These are phyloP conservation scores for Arachnomyces sp. DNA, from an alignment of 2,329 filamentous ascomycete species.

Conservation along the genomic window DNA sequence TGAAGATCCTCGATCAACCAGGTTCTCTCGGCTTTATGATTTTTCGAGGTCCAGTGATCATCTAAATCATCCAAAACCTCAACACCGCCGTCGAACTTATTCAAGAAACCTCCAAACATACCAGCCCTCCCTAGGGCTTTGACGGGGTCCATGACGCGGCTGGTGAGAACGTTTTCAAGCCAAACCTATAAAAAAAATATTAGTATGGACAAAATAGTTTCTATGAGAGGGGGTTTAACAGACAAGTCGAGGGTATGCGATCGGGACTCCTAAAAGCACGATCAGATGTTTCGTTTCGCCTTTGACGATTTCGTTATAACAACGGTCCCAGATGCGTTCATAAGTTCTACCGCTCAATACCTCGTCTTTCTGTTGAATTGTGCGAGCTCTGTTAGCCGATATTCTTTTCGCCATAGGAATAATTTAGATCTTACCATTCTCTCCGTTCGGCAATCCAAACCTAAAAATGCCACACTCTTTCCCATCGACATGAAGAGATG, in stretches of 20 bases:
- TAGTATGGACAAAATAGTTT: too few species aligned
- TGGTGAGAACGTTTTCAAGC: slow-evolving; percentile 66
- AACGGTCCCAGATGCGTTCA: slow-evolving; percentile 77
- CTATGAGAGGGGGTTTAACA: slow-evolving; percentile 33
- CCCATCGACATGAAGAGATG: slow-evolving; percentile 82
- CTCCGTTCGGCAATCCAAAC: slow-evolving; percentile 86
- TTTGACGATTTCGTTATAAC: slow-evolving; percentile 71
- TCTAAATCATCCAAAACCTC: slow-evolving; percentile 89
- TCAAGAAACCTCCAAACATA: slow-evolving; percentile 69
- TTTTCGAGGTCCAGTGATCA: slow-evolving; percentile 95
- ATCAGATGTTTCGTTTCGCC: slow-evolving; percentile 85
- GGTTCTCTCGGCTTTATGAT: slow-evolving; percentile 83
- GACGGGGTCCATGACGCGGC: slow-evolving; percentile 75
- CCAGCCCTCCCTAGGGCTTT: slow-evolving; percentile 81
- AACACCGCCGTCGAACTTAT: slow-evolving; percentile 83
- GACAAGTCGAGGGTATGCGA: slow-evolving; percentile 71
- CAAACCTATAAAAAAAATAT: slow-evolving; percentile 49
- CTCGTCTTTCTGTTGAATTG: slow-evolving; percentile 49
- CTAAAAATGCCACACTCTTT: slow-evolving; percentile 69
- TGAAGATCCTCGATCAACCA: slow-evolving; percentile 86
- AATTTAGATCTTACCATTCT: slow-evolving; percentile 48
- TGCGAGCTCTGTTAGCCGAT: slow-evolving; percentile 16
- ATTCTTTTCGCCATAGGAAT: background rate
- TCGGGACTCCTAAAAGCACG: slow-evolving; percentile 75
- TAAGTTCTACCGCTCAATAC: slow-evolving; percentile 75